A percentile compares a stretch with the other conserved stretches of the same genome.
Conservation (phyloP, 805 yeast genomes). For the Jamesozyma hellenica region DNA sequence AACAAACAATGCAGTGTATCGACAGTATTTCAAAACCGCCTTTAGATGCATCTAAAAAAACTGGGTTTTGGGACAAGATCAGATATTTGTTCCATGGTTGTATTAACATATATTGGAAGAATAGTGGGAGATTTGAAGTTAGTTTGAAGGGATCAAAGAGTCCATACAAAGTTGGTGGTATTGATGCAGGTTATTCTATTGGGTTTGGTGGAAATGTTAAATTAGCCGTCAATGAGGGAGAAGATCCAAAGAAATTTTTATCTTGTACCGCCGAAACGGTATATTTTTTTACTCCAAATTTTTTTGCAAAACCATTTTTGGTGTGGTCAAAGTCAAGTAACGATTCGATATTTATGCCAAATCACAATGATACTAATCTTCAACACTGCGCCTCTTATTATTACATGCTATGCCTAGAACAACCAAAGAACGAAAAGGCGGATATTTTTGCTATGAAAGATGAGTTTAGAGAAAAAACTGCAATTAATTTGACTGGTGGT, state of each 20-base stretch:
- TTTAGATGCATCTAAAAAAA: slow-evolving; percentile 68
- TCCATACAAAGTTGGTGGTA: slow-evolving; percentile 63
- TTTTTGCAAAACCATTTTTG: slow-evolving; percentile 41
- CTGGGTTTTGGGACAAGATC: slow-evolving; percentile 91
- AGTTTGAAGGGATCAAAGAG: slow-evolving; percentile 65
- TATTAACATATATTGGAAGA: slow-evolving; percentile 40
- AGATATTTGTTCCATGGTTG: slow-evolving; percentile 70
- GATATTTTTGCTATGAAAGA: slow-evolving; percentile 18
- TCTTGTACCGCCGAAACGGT: slow-evolving; percentile 53
- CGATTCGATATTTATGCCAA: slow-evolving; percentile 38
- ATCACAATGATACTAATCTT: slow-evolving; percentile 31
- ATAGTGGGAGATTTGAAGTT: slow-evolving; percentile 44
- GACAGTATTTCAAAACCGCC: slow-evolving; percentile 87
- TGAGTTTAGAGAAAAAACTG: slow-evolving; percentile 39
- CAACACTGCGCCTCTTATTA: slow-evolving; percentile 41
- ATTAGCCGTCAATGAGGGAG: slow-evolving; percentile 53
- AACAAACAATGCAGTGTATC: slow-evolving; percentile 64
- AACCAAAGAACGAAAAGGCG: slow-evolving; percentile 9
- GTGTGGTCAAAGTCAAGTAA: slow-evolving; percentile 49
- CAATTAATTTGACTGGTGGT: slow-evolving; percentile 51
- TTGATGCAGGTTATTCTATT: slow-evolving; percentile 67
- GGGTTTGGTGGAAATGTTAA: slow-evolving; percentile 55
- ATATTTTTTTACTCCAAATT: slow-evolving; percentile 69
- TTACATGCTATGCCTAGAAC: slow-evolving; percentile 31
- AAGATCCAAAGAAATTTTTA: slow-evolving; percentile 59